phyloP scores from a whole-genome alignment of 2,329 filamentous ascomycete species.

The Sclerotiophoma versabilis region DNA sequence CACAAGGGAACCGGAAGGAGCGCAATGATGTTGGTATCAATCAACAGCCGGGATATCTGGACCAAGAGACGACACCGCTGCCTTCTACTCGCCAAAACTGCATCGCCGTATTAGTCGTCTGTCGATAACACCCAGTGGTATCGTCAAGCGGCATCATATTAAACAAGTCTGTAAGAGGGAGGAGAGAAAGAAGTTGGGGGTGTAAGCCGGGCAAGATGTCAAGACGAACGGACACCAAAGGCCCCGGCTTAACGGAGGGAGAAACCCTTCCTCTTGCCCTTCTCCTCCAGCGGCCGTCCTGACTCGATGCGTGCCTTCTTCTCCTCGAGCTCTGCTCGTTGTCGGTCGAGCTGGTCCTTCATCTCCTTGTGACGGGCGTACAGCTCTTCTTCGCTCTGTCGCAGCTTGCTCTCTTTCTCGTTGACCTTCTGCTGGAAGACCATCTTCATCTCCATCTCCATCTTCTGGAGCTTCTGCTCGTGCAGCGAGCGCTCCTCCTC shows the following conservation, averaged over 20 bases:
- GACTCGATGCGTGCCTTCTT: slow-evolving; percentile 97
- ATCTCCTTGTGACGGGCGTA: slow-evolving; percentile 98
- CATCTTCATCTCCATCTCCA: slow-evolving; percentile 99
- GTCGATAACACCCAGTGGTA: slow-evolving; percentile 51
- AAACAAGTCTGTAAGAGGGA: slow-evolving; percentile 52
- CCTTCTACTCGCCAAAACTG: slow-evolving; percentile 38
- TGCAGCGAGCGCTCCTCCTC: slow-evolving; percentile 97
- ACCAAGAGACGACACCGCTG: slow-evolving; percentile 44
- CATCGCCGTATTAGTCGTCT: slow-evolving; percentile 47
- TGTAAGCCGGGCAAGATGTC: slow-evolving; percentile 39
- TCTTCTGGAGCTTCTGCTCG: slow-evolving; percentile 99
- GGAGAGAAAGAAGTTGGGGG: slow-evolving; percentile 44
- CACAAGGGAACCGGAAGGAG: slow-evolving; percentile 46
- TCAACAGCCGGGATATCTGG: slow-evolving; percentile 51
- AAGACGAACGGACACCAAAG: slow-evolving; percentile 18
- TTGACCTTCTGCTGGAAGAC: slow-evolving; percentile 99
- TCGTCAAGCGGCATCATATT: slow-evolving; percentile 50
- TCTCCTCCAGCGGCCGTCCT: slow-evolving; percentile 94
- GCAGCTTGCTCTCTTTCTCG: slow-evolving; percentile 99
- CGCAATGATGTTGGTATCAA: slow-evolving; percentile 55
- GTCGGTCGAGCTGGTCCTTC: slow-evolving; percentile 98
- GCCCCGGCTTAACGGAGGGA: slow-evolving; percentile 78
- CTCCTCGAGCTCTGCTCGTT: slow-evolving; percentile 94
- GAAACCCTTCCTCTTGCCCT: slow-evolving; percentile 99
- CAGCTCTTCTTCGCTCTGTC: slow-evolving; percentile 98